phyloP scores from a whole-genome alignment of 2,329 filamentous ascomycete genomes.

The Davidsoniella virescens region DNA sequence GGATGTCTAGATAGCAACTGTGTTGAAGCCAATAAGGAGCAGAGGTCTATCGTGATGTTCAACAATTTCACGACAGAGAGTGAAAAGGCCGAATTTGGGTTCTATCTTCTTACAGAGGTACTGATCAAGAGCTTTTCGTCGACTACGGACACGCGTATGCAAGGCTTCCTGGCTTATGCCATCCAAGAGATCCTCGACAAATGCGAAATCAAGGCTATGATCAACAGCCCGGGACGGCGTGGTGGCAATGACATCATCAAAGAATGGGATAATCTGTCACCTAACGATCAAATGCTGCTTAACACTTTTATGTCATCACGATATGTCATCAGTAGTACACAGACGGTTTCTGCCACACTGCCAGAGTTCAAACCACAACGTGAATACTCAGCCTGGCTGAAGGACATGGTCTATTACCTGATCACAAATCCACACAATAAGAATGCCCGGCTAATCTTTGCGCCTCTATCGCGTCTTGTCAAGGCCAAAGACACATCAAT shows the following conservation, averaged over 20 bases:
- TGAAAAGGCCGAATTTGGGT: slow-evolving; percentile 72
- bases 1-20: slow-evolving; percentile 86
- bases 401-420: slow-evolving; percentile 64
- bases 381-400: slow-evolving; percentile 66
- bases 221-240: slow-evolving; percentile 22
- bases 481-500: slow-evolving; percentile 74
- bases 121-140: slow-evolving; percentile 85
- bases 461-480: slow-evolving; percentile 66
- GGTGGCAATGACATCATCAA: slow-evolving; percentile 46
- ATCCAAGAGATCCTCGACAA: slow-evolving; percentile 83
- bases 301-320: slow-evolving; percentile 75
- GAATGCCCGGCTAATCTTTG: slow-evolving; percentile 63
- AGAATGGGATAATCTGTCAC: slow-evolving; percentile 65
- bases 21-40: slow-evolving; percentile 62
- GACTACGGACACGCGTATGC: slow-evolving; percentile 69
- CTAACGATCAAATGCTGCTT: slow-evolving; percentile 63
- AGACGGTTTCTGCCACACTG: slow-evolving; percentile 31
- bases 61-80: slow-evolving; percentile 67
- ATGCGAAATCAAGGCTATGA: slow-evolving; percentile 49
- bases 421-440: slow-evolving; percentile 60
- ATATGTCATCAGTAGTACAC: slow-evolving; percentile 55
- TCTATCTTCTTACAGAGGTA: slow-evolving; percentile 73
- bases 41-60: slow-evolving; percentile 68
- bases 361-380: slow-evolving; percentile 23
- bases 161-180: slow-evolving; percentile 82